Percentiles rank a stretch among this genome's conserved stretches.
These are phyloP conservation scores for Mycena rebaudengoi DNA, from an alignment of 768 basidiomycete species.

Conservation along the genomic window DNA sequence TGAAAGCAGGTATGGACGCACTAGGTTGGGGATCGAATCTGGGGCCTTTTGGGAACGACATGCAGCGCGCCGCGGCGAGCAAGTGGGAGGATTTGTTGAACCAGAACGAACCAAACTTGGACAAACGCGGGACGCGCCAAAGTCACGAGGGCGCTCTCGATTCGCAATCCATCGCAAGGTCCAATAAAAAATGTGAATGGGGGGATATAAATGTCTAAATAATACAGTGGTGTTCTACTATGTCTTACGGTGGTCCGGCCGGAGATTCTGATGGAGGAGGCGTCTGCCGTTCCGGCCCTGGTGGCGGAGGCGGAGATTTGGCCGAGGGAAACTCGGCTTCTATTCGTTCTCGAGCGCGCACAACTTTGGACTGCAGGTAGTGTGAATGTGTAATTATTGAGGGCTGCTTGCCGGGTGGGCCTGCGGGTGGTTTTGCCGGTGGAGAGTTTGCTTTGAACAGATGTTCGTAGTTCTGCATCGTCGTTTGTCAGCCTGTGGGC, in stretches of 20 bases:
- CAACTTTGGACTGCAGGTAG: constrained; percentile 97
- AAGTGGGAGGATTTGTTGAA: background rate
- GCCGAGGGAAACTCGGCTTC: constrained; percentile 75
- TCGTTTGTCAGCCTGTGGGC: background rate
- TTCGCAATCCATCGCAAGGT: too few species aligned
- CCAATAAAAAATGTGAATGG: too few species aligned
- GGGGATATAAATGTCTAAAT: constrained; percentile 10
- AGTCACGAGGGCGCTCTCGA: background rate
- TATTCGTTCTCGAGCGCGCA: constrained; percentile 92
- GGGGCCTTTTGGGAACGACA: constrained; percentile 55
- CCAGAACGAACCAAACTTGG: background rate
- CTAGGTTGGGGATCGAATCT: constrained; percentile 53
- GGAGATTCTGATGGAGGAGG: constrained; percentile 16
- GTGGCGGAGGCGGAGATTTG: background rate
- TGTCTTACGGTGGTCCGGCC: background rate
- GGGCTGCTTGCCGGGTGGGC: constrained; percentile 52
- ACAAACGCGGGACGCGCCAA: background rate
- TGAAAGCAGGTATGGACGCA: constrained; percentile 26
- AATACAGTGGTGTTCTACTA: constrained; percentile 21
- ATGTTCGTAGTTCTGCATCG: constrained; percentile 85
- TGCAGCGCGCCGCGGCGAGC: background rate
- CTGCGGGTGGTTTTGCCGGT: constrained; percentile 61
- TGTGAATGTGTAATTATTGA: constrained; percentile 71
- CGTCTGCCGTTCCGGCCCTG: constrained; percentile 7
- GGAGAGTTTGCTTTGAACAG: constrained; percentile 91